These are phyloP conservation scores for Macrocybe sp. DNA, from an alignment of 1,284 basidiomycete species.

Conservation along the genomic window DNA sequence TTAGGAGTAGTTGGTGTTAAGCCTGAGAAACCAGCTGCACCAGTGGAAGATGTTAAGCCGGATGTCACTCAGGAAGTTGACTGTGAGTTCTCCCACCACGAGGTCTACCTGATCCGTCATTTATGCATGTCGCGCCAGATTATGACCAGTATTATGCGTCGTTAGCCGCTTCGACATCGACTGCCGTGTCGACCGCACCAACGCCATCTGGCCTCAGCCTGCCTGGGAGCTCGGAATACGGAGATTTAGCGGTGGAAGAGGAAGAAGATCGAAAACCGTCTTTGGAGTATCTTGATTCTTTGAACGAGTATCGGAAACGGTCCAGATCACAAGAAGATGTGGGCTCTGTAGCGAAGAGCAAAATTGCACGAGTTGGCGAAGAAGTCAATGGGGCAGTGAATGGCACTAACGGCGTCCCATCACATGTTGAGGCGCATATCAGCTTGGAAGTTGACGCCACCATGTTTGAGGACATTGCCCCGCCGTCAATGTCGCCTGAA, in stretches of 20 bases:
- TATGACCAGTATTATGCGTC: constrained; percentile 79
- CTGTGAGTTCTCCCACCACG: constrained; percentile 38
- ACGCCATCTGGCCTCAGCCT: constrained; percentile 49
- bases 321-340: constrained; percentile 63
- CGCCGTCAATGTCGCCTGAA: constrained; percentile 13
- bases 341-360: constrained; percentile 33
- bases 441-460: constrained; percentile 10
- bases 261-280: constrained; percentile 67
- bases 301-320: constrained; percentile 67
- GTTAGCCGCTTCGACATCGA: constrained; percentile 59
- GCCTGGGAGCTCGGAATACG: constrained; percentile 40
- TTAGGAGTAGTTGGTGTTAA: constrained; percentile 48
- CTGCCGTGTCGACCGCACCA: constrained; percentile 48
- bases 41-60: constrained; percentile 54
- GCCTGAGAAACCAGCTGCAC: constrained; percentile 23
- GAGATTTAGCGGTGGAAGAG: constrained; percentile 42
- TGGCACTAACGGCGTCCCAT: too few species aligned
- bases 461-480: constrained; percentile 13
- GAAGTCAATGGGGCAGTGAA: neutral
- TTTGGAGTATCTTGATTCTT: constrained; percentile 57
- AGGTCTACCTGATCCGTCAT: neutral
- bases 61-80: constrained; percentile 52
- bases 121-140: constrained; percentile 35
- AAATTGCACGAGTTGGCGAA: constrained; percentile 30
- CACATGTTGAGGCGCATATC: too few species aligned